Evolutionary conservation across 176 grass and related monocot species (phyloP).

Genomic region (Aegilops sharonensis): DNA sequence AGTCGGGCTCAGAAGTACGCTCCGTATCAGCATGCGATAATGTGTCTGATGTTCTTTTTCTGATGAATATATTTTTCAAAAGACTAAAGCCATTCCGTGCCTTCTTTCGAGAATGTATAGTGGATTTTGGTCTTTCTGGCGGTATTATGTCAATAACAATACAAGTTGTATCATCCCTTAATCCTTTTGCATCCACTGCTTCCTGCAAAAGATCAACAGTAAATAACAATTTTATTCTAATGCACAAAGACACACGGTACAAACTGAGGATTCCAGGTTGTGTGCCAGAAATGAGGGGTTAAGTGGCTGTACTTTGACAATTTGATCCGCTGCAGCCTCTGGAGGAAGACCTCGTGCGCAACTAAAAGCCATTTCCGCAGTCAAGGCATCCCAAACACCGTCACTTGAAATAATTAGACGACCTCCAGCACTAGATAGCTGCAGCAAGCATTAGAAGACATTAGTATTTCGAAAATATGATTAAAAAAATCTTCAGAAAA

Average conservation of each 20-base stretch:
- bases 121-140: constrained; percentile 57
- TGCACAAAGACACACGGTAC: not conserved
- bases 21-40: constrained; percentile 47
- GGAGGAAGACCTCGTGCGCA: constrained; percentile 59
- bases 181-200: constrained; percentile 80
- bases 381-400: constrained; percentile 94
- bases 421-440: constrained; percentile 81
- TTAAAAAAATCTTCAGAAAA: not conserved
- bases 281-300: not conserved
- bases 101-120: constrained; percentile 46
- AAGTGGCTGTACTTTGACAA: constrained; percentile 72
- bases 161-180: constrained; percentile 98
- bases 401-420: constrained; percentile 91
- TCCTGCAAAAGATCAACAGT: constrained; percentile 54
- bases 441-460: constrained; percentile 26
- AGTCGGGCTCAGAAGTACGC: constrained; percentile 42
- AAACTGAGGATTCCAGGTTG: constrained; percentile 8
- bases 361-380: constrained; percentile 60
- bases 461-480: constrained; percentile 11
- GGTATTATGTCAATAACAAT: constrained; percentile 87
- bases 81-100: constrained; percentile 55
- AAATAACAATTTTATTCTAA: not conserved
- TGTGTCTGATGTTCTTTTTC: constrained; percentile 43
- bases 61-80: constrained; percentile 65
- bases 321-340: constrained; percentile 64